phyloP scores from a whole-genome alignment of 2,329 filamentous ascomycete genomes.

The Sporothrix euskadiensis region DNA sequence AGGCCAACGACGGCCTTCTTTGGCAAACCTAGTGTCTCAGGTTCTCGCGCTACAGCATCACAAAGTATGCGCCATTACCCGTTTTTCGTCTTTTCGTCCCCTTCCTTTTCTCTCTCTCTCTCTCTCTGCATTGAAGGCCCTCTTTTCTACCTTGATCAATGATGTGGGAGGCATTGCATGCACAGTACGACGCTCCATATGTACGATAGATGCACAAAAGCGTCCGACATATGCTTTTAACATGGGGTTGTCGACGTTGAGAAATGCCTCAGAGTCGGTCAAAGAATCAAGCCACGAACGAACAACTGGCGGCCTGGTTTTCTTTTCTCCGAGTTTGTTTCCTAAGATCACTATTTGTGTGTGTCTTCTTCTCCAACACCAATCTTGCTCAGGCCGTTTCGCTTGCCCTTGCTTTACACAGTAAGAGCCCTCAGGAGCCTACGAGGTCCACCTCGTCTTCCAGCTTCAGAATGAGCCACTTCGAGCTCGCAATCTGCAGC shows the following conservation, averaged over 20 bases:
- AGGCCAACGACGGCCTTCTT: not conserved
- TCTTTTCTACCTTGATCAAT: not conserved
- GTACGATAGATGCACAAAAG: not conserved
- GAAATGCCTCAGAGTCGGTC: conserved; percentile 5
- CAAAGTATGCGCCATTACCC: not conserved
- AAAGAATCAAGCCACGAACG: not conserved
- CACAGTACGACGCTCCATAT: too few species aligned
- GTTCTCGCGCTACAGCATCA: conserved; percentile 20
- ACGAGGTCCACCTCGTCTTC: not conserved
- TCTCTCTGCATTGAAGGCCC: not conserved
- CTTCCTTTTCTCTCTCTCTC: not conserved
- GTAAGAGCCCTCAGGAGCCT: too few species aligned
- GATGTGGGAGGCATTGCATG: not conserved
- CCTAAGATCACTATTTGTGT: not conserved
- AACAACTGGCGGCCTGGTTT: not conserved
- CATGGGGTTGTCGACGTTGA: not conserved
- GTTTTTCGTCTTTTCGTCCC: not conserved
- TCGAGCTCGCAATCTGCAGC: not conserved
- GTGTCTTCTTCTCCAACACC: not conserved
- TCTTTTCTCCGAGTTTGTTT: not conserved
- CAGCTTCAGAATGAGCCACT: not conserved
- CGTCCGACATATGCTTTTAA: not conserved
- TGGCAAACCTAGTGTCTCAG: conserved; percentile 16
- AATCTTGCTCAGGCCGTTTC: not conserved
- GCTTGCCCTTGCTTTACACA: not conserved